Conservation (phyloP, 306 rosid genomes). For the Gillenia trifoliata region DNA sequence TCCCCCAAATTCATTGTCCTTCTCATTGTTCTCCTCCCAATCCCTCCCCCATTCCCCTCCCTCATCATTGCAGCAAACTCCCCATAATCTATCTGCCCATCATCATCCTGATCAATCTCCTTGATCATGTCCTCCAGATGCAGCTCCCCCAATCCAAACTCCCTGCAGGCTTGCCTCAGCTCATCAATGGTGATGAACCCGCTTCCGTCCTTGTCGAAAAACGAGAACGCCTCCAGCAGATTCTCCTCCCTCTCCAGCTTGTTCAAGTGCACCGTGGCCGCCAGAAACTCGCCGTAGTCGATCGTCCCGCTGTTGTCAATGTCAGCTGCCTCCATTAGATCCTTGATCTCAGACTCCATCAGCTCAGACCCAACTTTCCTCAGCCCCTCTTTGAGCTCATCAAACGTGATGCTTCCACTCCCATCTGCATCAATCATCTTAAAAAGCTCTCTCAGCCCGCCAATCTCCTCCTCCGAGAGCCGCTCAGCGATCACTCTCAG, state of each 20-base stretch:
- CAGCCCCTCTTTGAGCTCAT: constrained; percentile 42
- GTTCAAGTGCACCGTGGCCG: constrained; percentile 49
- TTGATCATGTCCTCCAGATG: constrained; percentile 49
- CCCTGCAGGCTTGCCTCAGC: constrained; percentile 42
- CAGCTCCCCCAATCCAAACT: constrained; percentile 40
- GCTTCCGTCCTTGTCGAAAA: constrained; percentile 49
- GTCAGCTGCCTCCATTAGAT: constrained; percentile 47
- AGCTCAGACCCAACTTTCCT: constrained; percentile 43
- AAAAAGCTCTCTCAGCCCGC: constrained; percentile 45
- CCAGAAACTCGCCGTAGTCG: constrained; percentile 49
- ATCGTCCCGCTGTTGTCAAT: constrained; percentile 45
- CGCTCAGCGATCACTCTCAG: constrained; percentile 45
- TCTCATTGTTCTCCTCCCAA: constrained; percentile 46
- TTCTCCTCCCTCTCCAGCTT: constrained; percentile 51
- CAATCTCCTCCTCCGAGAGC: constrained; percentile 47
- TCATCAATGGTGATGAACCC: constrained; percentile 48
- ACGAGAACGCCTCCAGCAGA: constrained; percentile 38
- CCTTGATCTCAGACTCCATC: constrained; percentile 48
- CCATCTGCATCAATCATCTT: constrained; percentile 49
- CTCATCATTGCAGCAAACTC: constrained; percentile 56
- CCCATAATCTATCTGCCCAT: constrained; percentile 44
- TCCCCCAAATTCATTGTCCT: constrained; percentile 36
- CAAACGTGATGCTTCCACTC: constrained; percentile 45
- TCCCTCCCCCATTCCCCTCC: constrained; percentile 45
- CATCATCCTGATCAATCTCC: constrained; percentile 46